Conservation (phyloP, 345 rosid species). For the Citrus sp. region DNA sequence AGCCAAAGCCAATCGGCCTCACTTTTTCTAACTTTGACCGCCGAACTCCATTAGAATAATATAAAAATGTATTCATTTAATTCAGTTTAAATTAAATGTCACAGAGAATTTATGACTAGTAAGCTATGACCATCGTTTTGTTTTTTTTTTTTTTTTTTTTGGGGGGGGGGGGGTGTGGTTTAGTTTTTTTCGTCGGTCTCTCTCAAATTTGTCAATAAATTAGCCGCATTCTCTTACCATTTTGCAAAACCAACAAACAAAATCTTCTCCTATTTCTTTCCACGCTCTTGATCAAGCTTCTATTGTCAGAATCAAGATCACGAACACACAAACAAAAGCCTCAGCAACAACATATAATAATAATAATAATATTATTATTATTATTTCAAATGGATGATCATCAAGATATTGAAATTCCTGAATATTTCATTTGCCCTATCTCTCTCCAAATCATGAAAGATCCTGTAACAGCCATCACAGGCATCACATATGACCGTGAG, state of each 20-base stretch:
- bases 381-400: conserved; percentile 20
- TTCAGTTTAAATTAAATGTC: neutral
- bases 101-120: conserved; percentile 10
- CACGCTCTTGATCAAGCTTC: neutral
- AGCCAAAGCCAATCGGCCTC: neutral
- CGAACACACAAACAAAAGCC: neutral
- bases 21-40: conserved; percentile 5
- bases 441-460: conserved; percentile 86
- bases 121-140: conserved; percentile 15
- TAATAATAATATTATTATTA: neutral
- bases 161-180: no score
- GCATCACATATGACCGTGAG: conserved; percentile 82
- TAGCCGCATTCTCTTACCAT: conserved; percentile 34
- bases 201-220: conserved; percentile 5
- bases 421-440: conserved; percentile 73
- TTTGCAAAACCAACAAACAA: neutral
- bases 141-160: no score
- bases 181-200: neutral
- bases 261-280: neutral
- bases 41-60: neutral
- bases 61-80: neutral
- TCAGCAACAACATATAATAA: neutral
- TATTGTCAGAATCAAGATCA: neutral
- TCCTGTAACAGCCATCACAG: conserved; percentile 70
- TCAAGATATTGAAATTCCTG: conserved; percentile 53